These are phyloP conservation scores for Fusarium sp. DNA, from an alignment of 2,329 filamentous ascomycete species.

Conservation along the genomic window DNA sequence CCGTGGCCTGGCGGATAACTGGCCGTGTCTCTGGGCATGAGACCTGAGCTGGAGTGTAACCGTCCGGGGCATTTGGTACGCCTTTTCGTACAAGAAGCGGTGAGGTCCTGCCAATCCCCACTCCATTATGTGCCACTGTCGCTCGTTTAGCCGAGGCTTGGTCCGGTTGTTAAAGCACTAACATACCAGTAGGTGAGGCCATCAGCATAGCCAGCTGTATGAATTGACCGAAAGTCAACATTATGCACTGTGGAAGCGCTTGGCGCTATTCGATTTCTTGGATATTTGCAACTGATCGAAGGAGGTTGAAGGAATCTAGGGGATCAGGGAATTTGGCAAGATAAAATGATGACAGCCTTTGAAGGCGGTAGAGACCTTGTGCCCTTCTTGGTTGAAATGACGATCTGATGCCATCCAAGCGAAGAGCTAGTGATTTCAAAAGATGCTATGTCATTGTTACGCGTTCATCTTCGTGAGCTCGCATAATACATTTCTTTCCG, in stretches of 20 bases:
- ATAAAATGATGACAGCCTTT: not conserved
- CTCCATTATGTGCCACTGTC: not conserved
- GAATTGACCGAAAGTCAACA: not conserved
- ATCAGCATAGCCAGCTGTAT: not conserved
- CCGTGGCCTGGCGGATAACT: slow-evolving; percentile 9
- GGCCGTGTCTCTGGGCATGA: slow-evolving; percentile 24
- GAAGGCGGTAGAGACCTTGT: not conserved
- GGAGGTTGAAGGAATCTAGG: too few species aligned
- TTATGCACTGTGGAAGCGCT: not conserved
- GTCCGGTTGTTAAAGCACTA: not conserved
- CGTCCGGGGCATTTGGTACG: slow-evolving; percentile 22
- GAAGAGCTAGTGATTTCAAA: not conserved
- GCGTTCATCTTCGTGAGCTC: not conserved
- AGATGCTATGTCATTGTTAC: slow-evolving; percentile 1
- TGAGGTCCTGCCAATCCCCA: not conserved
- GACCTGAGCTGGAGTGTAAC: slow-evolving; percentile 23
- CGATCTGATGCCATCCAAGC: not conserved
- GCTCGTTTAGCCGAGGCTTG: not conserved
- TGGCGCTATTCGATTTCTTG: not conserved
- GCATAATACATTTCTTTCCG: not conserved
- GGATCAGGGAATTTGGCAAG: not conserved
- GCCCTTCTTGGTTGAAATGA: not conserved
- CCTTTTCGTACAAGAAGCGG: slow-evolving; percentile 4
- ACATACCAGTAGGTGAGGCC: not conserved
- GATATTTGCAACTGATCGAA: not conserved